Evolutionary conservation across 768 basidiomycete species (phyloP).

Genomic region (Cyclocybe aegerita): DNA sequence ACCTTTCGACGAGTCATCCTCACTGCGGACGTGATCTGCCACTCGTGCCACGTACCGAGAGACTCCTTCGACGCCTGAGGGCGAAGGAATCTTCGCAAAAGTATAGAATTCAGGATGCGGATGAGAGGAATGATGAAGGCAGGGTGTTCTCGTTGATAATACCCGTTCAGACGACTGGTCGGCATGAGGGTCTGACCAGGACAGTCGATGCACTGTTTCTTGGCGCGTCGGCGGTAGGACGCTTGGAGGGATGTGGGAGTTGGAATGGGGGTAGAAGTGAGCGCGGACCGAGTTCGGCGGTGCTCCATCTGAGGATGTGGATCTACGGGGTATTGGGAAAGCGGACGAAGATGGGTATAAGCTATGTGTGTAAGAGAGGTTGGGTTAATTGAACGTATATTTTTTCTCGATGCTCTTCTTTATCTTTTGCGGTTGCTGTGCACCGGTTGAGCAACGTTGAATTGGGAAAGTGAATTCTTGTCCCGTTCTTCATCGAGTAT

Average conservation of each 20-base stretch:
- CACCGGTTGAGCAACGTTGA: too few relatives aligned
- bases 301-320: slow-evolving; percentile 49
- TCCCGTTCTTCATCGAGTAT: too few relatives aligned
- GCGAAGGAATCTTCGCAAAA: too few relatives aligned
- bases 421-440: not conserved
- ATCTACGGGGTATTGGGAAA: slow-evolving; percentile 54
- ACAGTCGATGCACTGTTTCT: slow-evolving; percentile 60
- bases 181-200: slow-evolving; percentile 56
- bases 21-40: slow-evolving; percentile 80
- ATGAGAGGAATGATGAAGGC: too few relatives aligned
- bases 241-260: not conserved
- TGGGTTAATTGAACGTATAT: slow-evolving; percentile 39
- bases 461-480: too few relatives aligned
- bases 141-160: slow-evolving; percentile 76
- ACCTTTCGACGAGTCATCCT: slow-evolving; percentile 56
- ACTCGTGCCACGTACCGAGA: slow-evolving; percentile 63
- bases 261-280: not conserved
- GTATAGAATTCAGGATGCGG: too few relatives aligned
- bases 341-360: slow-evolving; percentile 71
- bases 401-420: not conserved
- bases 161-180: slow-evolving; percentile 61
- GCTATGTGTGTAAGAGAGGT: slow-evolving; percentile 70
- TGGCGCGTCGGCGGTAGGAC: slow-evolving; percentile 6
- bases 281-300: slow-evolving; percentile 38
- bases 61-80: slow-evolving; percentile 37